Base-by-base conservation (phyloP, 1,284 basidiomycete genomes). In the Phlebopus sp. region DNA sequence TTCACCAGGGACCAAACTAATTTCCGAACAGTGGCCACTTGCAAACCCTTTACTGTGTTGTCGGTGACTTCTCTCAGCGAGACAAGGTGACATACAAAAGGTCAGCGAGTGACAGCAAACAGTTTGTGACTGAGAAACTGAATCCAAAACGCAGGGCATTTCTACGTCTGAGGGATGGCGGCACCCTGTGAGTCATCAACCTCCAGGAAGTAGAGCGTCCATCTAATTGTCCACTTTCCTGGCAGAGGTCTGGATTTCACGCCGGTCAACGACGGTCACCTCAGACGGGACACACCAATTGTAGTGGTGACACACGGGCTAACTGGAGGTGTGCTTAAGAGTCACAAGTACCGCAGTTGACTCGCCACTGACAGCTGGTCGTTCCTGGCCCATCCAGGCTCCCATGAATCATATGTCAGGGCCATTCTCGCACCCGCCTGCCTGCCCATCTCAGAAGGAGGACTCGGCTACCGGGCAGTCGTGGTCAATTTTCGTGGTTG, bases 401-500 rank as follows among this genome's bases (percentile, higher is more conserved):
- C 89, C 11, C 82, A 94, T 64, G 94, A 96, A 74, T 79, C 86
- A 17, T 96, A 96, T 61, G 89, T 97, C 36, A 76, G 92, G 51
- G 84, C 89, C 21, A 76, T 96, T 41, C 69, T 96, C 6, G 77
- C 79, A 39, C 84, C 82, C 50, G 84, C 86, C 8, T 84, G 82
- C 55, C 76, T 80, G 19, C 78, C 88, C 13, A 76, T 81, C 13
- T 73, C 76, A 29, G 70, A 86, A 55, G 91, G 90, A 27, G 93
- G 92, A 2, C 72, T 95, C 38, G 92, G 92, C 5, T 94, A 90
- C 66, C 77, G 94, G 53, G 93, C 82, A 2, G 84, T 92, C 4
- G 93, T 97, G 7, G 80, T 94, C 53, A 91, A 96, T 70, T 96
- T 89, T 72, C 83, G 94, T 56, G 95, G 94, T 59, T 97, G 95